Conservation (phyloP, 2,329 filamentous ascomycete genomes). For the Phaeoacremonium minimum region DNA sequence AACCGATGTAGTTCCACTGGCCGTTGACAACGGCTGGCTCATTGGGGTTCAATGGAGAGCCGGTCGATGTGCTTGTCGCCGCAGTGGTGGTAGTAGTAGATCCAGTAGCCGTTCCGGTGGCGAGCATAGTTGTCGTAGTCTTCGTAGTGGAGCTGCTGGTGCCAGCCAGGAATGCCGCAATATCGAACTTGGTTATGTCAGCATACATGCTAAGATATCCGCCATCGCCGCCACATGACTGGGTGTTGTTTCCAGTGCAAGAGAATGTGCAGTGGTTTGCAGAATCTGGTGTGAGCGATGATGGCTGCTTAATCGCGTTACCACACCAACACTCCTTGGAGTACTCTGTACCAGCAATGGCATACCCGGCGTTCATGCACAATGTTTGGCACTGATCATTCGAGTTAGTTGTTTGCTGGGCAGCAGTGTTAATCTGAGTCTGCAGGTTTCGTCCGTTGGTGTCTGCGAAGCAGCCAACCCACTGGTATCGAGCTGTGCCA, state of each 20-base stretch:
- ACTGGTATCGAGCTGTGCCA: slow-evolving; percentile 22
- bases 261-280: slow-evolving; percentile 20
- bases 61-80: slow-evolving; percentile 2
- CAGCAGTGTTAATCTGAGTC: slow-evolving; percentile 18
- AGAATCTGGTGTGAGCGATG: slow-evolving; percentile 6
- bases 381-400: slow-evolving; percentile 26
- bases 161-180: slow-evolving; percentile 12
- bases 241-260: slow-evolving; percentile 20
- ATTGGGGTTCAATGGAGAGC: slow-evolving; percentile 7
- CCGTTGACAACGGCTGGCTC: slow-evolving; percentile 8
- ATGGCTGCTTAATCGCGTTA: slow-evolving; percentile 12
- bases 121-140: slow-evolving; percentile 2
- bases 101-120: slow-evolving; percentile 4
- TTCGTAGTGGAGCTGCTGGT: slow-evolving; percentile 7
- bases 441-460: slow-evolving; percentile 25
- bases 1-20: slow-evolving; percentile 16
- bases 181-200: slow-evolving; percentile 20
- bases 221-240: slow-evolving; percentile 24
- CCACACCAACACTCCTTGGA: slow-evolving; percentile 24
- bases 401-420: slow-evolving; percentile 18
- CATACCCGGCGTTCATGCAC: slow-evolving; percentile 21
- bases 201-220: slow-evolving; percentile 26
- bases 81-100: slow-evolving; percentile 9
- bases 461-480: slow-evolving; percentile 34
- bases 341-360: slow-evolving; percentile 28